Evolutionary conservation across 1,139 yeast species (phyloP).

Genomic region (Geotrichum klebahnii): DNA sequence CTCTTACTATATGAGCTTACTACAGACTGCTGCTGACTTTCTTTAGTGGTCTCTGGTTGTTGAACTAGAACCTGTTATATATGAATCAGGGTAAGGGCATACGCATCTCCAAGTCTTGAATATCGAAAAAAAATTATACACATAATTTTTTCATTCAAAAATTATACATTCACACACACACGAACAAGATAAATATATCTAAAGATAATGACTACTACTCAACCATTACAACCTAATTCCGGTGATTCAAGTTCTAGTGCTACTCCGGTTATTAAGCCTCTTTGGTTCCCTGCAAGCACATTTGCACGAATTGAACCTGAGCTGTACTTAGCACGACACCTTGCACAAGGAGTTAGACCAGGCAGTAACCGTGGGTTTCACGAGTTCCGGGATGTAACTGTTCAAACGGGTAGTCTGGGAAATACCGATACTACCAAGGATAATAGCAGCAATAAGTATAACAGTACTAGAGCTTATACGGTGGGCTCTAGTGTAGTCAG

Average conservation of each 20-base stretch:
- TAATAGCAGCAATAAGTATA: slow-evolving; percentile 39
- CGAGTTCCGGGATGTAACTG: slow-evolving; percentile 62
- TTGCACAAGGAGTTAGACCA: slow-evolving; percentile 70
- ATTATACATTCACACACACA: too few species aligned
- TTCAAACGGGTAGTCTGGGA: slow-evolving; percentile 32
- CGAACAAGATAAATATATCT: too few species aligned
- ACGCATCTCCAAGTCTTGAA: too few species aligned
- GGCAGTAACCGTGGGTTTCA: slow-evolving; percentile 53
- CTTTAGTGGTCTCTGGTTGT: too few species aligned
- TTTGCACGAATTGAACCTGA: slow-evolving; percentile 85
- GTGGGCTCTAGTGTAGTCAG: slow-evolving; percentile 43
- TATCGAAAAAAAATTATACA: too few species aligned
- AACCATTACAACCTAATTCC: neutral
- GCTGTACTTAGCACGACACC: slow-evolving; percentile 71
- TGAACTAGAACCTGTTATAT: too few species aligned
- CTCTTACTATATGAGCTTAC: too few species aligned
- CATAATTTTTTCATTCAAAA: too few species aligned
- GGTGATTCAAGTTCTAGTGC: neutral
- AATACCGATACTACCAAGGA: slow-evolving; percentile 10
- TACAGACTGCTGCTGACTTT: too few species aligned
- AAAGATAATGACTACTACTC: too few species aligned
- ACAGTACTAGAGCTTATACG: slow-evolving; percentile 16
- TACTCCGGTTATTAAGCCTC: slow-evolving; percentile 30
- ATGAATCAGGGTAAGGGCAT: too few species aligned
- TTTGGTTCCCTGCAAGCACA: slow-evolving; percentile 73